phyloP scores from a whole-genome alignment of 1,284 basidiomycete genomes.

The Cryptococcus neoformans region DNA sequence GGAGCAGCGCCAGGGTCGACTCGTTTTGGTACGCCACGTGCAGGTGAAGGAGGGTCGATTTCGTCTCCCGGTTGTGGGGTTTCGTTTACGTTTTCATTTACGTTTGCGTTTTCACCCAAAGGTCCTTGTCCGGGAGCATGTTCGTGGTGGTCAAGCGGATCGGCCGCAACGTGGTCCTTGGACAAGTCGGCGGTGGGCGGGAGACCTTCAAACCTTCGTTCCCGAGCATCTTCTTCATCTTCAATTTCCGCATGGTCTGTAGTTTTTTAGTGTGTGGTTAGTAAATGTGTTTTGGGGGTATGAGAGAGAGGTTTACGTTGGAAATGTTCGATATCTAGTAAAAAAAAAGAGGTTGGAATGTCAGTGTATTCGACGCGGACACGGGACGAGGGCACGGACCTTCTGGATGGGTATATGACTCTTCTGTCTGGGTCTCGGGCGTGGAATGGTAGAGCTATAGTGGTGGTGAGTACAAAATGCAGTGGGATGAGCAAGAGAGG shows the following conservation, averaged over 20 bases:
- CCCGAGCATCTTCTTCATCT: constrained; percentile 64
- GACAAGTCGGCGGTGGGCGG: constrained; percentile 33
- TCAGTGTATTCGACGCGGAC: neutral
- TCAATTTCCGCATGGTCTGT: constrained; percentile 82
- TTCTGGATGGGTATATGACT: constrained; percentile 89
- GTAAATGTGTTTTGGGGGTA: neutral
- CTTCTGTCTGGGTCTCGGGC: constrained; percentile 95
- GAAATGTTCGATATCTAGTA: constrained; percentile 43
- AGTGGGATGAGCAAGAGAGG: neutral
- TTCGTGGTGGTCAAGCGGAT: constrained; percentile 43
- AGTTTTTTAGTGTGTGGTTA: constrained; percentile 52
- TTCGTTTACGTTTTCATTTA: neutral
- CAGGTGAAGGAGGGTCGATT: constrained; percentile 14
- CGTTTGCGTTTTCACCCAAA: neutral
- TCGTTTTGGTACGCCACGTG: constrained; percentile 14
- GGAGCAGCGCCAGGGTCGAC: constrained; percentile 26
- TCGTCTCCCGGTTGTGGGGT: constrained; percentile 22
- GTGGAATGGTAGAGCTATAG: constrained; percentile 86
- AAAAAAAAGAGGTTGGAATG: neutral
- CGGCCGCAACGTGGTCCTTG: constrained; percentile 38
- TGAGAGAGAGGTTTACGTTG: constrained; percentile 17
- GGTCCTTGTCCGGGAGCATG: constrained; percentile 42
- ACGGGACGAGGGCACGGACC: too few species aligned
- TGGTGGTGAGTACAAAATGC: neutral
- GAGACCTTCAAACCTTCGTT: constrained; percentile 47